phyloP scores from a whole-genome alignment of 768 basidiomycete species.

The Brasilioporus rufonigricans region DNA sequence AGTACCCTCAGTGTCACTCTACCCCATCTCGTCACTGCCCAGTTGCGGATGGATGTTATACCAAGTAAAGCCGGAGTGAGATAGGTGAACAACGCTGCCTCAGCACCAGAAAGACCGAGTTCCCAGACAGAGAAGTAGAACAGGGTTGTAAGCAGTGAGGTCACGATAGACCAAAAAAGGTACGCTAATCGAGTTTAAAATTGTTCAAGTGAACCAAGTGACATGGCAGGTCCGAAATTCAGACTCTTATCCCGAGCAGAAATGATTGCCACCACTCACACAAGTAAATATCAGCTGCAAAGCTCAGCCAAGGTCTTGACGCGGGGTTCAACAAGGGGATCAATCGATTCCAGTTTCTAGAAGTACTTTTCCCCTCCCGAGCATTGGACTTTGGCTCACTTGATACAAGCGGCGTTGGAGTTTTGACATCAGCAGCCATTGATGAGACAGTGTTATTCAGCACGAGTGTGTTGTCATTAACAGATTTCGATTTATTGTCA shows the following conservation, averaged over 20 bases:
- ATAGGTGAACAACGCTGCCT: conserved; percentile 68
- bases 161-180: conserved; percentile 81
- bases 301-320: conserved; percentile 27
- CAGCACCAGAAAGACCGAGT: conserved; percentile 79
- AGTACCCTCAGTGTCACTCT: conserved; percentile 46
- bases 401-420: neutral
- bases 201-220: neutral
- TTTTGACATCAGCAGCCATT: neutral
- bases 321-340: neutral
- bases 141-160: conserved; percentile 71
- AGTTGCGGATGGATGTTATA: conserved; percentile 41
- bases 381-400: neutral
- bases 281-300: conserved; percentile 51
- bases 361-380: neutral
- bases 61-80: conserved; percentile 68
- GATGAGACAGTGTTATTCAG: neutral
- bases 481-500: conserved; percentile 7
- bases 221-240: neutral
- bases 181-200: conserved; percentile 48
- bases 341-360: neutral
- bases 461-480: neutral
- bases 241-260: neutral
- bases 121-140: conserved; percentile 96
- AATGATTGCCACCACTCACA: conserved; percentile 37
- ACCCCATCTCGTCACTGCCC: conserved; percentile 48